Evolutionary conservation across 495 filamentous ascomycete species (phyloP), one percentile per base, ranked within the genome.

Genomic region (Haplographium delicatum): DNA sequence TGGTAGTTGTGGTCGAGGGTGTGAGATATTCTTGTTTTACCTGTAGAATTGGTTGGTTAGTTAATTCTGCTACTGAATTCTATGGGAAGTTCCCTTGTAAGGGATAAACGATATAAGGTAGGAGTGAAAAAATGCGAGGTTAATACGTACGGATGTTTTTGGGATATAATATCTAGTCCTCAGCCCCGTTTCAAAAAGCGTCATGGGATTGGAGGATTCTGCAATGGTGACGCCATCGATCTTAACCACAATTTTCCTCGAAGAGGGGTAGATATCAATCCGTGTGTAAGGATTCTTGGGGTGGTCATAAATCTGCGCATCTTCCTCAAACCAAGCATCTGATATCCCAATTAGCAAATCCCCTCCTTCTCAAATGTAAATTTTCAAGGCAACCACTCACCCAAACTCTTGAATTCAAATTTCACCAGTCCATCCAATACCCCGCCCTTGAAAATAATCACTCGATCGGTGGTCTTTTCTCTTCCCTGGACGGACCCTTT

Each of bases 321-420:
- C 79, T 66, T 85, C 82, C 56, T 73, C 75, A 57, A 74, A 82
- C 80, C 80, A 85, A 15, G 68, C 66, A 53, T 79, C 74, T 63
- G 25, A 22, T 13, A 50, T 50, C n/a, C n/a, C n/a, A n/a, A n/a
- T n/a, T n/a, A n/a, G n/a, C n/a, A n/a, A 19, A 20, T 5, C 16
- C 35, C 3, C 4, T 39, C n/a, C n/a, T n/a, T n/a, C n/a, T n/a
- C n/a, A n/a, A n/a, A n/a, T n/a, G n/a, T n/a, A n/a, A n/a, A n/a
- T n/a, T n/a, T n/a, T n/a, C n/a, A n/a, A n/a, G n/a, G n/a, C 45
- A n/a, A 19, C 22, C 11, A 39, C 35, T 19, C 11, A 39, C 35
- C 35, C 18, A 19, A 15, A 20, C 16, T 19, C 3, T 31, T 18
- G 22, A 33, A 43, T 23, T 52, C 49, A 6, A 52, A 26, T 13